A percentile compares a stretch with the other conserved stretches of the same genome.
Conservation (phyloP, 2,329 filamentous ascomycete species). For the Pestalotiopsis sp. region DNA sequence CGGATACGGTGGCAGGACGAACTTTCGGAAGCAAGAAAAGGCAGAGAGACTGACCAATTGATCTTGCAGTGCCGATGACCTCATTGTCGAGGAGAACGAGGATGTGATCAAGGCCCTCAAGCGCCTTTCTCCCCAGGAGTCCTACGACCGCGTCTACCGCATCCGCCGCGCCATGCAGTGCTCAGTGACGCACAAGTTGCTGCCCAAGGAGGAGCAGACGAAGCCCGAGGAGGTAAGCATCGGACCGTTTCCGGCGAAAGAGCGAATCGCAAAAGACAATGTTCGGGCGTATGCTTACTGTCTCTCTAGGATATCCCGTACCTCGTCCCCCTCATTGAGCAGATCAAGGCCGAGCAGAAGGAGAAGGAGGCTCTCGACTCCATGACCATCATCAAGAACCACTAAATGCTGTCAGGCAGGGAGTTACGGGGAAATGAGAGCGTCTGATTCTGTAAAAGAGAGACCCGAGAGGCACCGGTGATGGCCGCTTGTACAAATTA, state of each 20-base stretch:
- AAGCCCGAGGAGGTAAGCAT: slow-evolving; percentile 54
- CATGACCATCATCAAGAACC: slow-evolving; percentile 30
- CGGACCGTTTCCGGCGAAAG: background rate
- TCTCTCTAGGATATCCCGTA: slow-evolving; percentile 49
- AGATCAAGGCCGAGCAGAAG: slow-evolving; percentile 47
- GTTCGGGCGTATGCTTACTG: background rate
- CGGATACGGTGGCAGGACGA: too few species aligned
- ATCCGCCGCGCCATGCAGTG: slow-evolving; percentile 91
- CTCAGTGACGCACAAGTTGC: slow-evolving; percentile 65
- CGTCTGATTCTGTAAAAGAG: background rate
- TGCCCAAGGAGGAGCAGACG: slow-evolving; percentile 64
- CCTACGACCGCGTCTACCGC: slow-evolving; percentile 97
- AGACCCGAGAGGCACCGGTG: background rate
- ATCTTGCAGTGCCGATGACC: slow-evolving; percentile 79
- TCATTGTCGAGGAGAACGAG: slow-evolving; percentile 92
- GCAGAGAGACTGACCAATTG: background rate
- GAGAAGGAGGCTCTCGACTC: slow-evolving; percentile 53
- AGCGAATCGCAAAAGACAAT: background rate
- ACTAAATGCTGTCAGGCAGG: slow-evolving; percentile 18
- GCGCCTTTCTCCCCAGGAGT: slow-evolving; percentile 86
- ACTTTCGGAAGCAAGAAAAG: background rate
- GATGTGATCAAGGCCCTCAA: slow-evolving; percentile 84
- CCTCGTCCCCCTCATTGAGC: slow-evolving; percentile 53
- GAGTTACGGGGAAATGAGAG: slow-evolving; percentile 14
- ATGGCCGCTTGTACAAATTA: slow-evolving; percentile 25